These are phyloP conservation scores for Ceratocystiopsis minuta DNA, from an alignment of 2,329 filamentous ascomycete genomes.

Conservation along the genomic window DNA sequence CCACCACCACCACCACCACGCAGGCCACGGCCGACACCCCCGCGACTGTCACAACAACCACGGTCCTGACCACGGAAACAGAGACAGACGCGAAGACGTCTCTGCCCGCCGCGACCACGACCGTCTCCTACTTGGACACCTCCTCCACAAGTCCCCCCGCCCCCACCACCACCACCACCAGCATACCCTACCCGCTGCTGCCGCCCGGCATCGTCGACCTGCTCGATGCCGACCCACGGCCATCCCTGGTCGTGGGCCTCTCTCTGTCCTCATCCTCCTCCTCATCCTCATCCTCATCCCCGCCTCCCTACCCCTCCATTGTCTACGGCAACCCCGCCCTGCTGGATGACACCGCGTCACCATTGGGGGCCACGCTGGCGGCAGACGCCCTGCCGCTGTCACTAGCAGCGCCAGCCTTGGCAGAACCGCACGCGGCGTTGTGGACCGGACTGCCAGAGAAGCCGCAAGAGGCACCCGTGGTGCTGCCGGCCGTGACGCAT, in stretches of 20 bases:
- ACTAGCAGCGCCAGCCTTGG: no score
- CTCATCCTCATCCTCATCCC: no score
- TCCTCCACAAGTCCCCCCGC: background rate
- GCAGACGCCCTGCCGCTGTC: no score
- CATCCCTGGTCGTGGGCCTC: slow-evolving; percentile 15
- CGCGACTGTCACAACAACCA: no score
- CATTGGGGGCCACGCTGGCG: no score
- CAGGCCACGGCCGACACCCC: no score
- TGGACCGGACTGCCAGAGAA: slow-evolving; percentile 8
- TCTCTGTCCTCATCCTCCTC: no score
- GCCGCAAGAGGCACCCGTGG: background rate
- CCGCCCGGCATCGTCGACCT: slow-evolving; percentile 19
- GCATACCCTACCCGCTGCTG: no score
- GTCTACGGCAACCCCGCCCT: slow-evolving; percentile 16
- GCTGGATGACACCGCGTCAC: no score
- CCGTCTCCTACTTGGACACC: background rate
- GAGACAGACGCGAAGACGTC: background rate
- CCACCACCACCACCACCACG: no score
- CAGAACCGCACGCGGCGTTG: slow-evolving; percentile 6
- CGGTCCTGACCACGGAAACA: no score
- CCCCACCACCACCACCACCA: slow-evolving; percentile 7
- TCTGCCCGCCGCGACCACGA: background rate
- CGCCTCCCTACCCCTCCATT: slow-evolving; percentile 3
- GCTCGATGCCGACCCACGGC: slow-evolving; percentile 21
- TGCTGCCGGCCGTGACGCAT: background rate